phyloP scores from a whole-genome alignment of 192 early-diverging fungal species.

The Coemansia sp. region DNA sequence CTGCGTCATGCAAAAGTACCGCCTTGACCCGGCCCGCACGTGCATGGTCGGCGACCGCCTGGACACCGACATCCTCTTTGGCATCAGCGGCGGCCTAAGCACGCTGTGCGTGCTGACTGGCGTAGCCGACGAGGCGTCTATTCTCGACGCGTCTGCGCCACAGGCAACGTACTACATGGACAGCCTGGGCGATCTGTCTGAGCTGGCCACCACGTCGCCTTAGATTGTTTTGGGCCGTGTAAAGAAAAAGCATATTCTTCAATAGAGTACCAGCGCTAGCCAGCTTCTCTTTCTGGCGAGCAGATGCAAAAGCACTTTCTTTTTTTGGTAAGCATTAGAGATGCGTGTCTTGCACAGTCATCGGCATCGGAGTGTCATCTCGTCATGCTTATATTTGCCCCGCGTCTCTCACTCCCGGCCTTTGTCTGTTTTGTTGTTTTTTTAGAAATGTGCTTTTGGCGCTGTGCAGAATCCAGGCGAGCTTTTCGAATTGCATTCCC shows the following conservation, averaged over 20 bases:
- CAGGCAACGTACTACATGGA: constrained; percentile 36
- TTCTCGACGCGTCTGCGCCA: constrained; percentile 30
- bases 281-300: no score
- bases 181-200: constrained; percentile 37
- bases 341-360: background rate
- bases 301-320: background rate
- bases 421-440: no score
- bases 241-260: background rate
- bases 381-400: no score
- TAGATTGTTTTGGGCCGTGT: constrained; percentile 4
- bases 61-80: constrained; percentile 96
- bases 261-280: no score
- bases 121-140: constrained; percentile 35
- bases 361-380: no score
- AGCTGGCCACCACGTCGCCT: constrained; percentile 6
- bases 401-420: no score
- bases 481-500: background rate
- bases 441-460: no score
- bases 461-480: no score
- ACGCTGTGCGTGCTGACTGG: constrained; percentile 94
- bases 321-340: no score
- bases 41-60: constrained; percentile 98
- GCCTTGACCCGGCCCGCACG: constrained; percentile 73
- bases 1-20: constrained; percentile 78
- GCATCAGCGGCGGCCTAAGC: constrained; percentile 74